These are phyloP conservation scores for Aspergillus carbonarius DNA, from an alignment of 2,329 filamentous ascomycete genomes.

Conservation along the genomic window DNA sequence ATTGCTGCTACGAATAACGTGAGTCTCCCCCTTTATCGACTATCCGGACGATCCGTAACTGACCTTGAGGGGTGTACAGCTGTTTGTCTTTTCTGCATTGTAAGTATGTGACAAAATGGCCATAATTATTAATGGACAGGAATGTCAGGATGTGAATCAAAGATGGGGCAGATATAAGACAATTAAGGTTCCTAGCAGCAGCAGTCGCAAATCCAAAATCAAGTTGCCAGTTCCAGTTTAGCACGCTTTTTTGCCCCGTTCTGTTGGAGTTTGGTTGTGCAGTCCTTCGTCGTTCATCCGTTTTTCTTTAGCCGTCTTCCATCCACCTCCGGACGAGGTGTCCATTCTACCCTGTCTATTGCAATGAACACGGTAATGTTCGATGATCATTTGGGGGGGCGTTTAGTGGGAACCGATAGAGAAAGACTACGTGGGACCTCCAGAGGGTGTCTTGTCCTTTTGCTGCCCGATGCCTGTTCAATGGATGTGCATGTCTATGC, in stretches of 20 bases:
- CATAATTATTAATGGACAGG: slow-evolving; percentile 25
- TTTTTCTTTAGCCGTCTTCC: slow-evolving; percentile 10
- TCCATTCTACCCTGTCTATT: slow-evolving; percentile 6
- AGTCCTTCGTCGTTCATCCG: slow-evolving; percentile 8
- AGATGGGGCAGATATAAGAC: slow-evolving; percentile 15
- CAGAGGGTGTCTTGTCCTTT: slow-evolving; percentile 20
- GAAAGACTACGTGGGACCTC: slow-evolving; percentile 21
- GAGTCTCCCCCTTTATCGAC: slow-evolving; percentile 47
- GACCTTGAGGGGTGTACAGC: slow-evolving; percentile 44
- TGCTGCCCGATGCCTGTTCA: slow-evolving; percentile 11
- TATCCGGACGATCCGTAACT: slow-evolving; percentile 9
- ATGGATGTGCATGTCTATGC: slow-evolving; percentile 6
- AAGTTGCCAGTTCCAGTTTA: slow-evolving; percentile 25
- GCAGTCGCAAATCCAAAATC: slow-evolving; percentile 22
- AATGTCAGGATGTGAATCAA: slow-evolving; percentile 20
- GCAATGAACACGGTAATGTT: slow-evolving; percentile 11
- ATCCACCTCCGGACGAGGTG: slow-evolving; percentile 9
- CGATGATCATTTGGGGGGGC: slow-evolving; percentile 25
- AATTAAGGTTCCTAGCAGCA: slow-evolving; percentile 25
- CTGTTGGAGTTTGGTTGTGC: slow-evolving; percentile 21
- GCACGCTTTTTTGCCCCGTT: slow-evolving; percentile 10
- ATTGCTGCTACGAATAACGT: slow-evolving; percentile 99
- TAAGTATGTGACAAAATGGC: slow-evolving; percentile 37
- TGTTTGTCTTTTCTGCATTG: slow-evolving; percentile 77
- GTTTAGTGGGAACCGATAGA: slow-evolving; percentile 34